Evolutionary conservation across 2,329 filamentous ascomycete species (phyloP).

Genomic region (Pseudogymnoascus sp.): DNA sequence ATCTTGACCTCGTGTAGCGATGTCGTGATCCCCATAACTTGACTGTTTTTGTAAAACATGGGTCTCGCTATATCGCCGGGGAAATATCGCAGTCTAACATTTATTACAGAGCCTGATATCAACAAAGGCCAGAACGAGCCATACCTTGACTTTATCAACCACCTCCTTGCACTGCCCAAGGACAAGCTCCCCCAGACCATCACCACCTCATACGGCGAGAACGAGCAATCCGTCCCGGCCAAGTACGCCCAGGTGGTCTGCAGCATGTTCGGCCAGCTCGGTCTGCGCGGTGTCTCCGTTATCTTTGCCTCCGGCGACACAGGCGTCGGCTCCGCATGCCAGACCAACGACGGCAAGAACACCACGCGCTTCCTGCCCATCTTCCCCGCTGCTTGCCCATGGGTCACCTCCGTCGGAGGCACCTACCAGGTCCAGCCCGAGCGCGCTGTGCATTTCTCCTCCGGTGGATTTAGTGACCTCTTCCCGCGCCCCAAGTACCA

Average conservation of each 20-base stretch:
- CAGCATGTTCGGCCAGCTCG: slow-evolving; percentile 54
- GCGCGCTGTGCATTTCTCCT: slow-evolving; percentile 36
- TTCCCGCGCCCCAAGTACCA: slow-evolving; percentile 42
- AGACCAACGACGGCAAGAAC: slow-evolving; percentile 49
- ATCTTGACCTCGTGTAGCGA: slow-evolving; percentile 24
- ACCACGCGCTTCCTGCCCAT: slow-evolving; percentile 47
- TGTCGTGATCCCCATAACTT: slow-evolving; percentile 1
- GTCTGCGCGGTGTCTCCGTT: slow-evolving; percentile 58
- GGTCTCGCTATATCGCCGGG: not conserved
- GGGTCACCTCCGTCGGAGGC: slow-evolving; percentile 57
- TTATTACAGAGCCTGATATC: slow-evolving; percentile 26
- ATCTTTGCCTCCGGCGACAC: slow-evolving; percentile 52
- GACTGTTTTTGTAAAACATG: not conserved
- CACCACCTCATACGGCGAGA: slow-evolving; percentile 57
- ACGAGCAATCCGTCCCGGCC: slow-evolving; percentile 53
- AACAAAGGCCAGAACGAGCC: slow-evolving; percentile 54
- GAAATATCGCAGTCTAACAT: not conserved
- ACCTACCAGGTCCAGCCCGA: slow-evolving; percentile 42
- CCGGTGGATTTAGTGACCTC: slow-evolving; percentile 44
- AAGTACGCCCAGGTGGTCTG: slow-evolving; percentile 55
- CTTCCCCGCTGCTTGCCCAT: slow-evolving; percentile 61
- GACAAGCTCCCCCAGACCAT: slow-evolving; percentile 50
- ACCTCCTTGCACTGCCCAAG: slow-evolving; percentile 42
- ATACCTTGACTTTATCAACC: slow-evolving; percentile 54
- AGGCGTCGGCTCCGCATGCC: slow-evolving; percentile 38